phyloP scores from a whole-genome alignment of 2,329 filamentous ascomycete genomes.

The Colletotrichum ledebouriae region DNA sequence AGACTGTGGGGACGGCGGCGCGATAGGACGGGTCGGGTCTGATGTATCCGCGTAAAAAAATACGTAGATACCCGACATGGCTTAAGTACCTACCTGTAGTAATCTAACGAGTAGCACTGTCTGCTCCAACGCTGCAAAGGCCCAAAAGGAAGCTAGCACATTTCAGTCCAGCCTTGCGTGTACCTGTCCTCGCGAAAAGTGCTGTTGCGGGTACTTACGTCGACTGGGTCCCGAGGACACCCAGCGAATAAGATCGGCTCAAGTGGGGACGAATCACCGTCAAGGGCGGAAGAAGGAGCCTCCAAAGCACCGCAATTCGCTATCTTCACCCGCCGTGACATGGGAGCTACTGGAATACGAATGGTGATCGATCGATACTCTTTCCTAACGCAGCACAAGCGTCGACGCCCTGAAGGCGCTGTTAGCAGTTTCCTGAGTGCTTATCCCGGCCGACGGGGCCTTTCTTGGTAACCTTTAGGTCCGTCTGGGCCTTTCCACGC shows the following conservation, averaged over 20 bases:
- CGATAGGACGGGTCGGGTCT: slow-evolving; percentile 2
- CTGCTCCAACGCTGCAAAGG: neutral
- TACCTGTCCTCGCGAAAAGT: slow-evolving; percentile 11
- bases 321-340: slow-evolving; percentile 17
- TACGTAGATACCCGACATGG: neutral
- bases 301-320: slow-evolving; percentile 28
- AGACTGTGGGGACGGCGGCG: neutral
- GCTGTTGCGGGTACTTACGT: slow-evolving; percentile 28
- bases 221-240: neutral
- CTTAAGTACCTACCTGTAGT: too few species aligned
- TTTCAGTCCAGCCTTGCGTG: slow-evolving; percentile 28
- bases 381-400: slow-evolving; percentile 40
- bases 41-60: neutral
- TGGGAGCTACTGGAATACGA: slow-evolving; percentile 36
- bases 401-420: slow-evolving; percentile 36
- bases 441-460: slow-evolving; percentile 14
- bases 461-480: neutral
- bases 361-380: slow-evolving; percentile 39
- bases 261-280: neutral
- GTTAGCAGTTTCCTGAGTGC: slow-evolving; percentile 24
- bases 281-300: slow-evolving; percentile 25
- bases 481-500: neutral
- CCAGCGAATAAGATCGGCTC: slow-evolving; percentile 20
- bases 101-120: neutral
- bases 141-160: slow-evolving; percentile 12